Evolutionary conservation across 495 filamentous ascomycete species (phyloP), one percentile per base, ranked within the genome.

Genomic region (Coniosporium apollinis): DNA sequence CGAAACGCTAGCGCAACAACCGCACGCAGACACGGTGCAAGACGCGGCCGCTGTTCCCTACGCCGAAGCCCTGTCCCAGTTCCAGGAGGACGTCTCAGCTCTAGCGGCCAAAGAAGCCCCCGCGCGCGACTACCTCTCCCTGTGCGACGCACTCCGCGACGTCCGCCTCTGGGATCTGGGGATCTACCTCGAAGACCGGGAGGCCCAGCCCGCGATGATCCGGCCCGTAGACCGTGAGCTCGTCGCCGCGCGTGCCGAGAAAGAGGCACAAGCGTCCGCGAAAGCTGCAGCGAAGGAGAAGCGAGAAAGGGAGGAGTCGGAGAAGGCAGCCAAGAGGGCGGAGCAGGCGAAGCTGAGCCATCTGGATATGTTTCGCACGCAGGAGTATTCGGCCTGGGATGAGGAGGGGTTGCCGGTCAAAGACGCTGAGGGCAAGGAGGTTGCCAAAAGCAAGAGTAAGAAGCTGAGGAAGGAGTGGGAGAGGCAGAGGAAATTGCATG

Each of bases 391-490:
- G 31, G 79, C 66, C 30, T 96, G 85, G 85, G 85, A 94, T 58
- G 74, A 65, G 2, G 75, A 94, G 10, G 89, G 89, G 1, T 37
- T 96, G 30, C 89, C 89, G 7, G 79, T 69, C 3, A 79, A 70
- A 54, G 70, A 82, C 51, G 65, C 64, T 11, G 70, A 74, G 18
- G 89, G 85, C 1, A 70, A 70, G 44, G 83, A 91, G 49, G 59
- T 97, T 18, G 66, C 82, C 16, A 97, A 94, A 66, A 77, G 66
- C 37, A 66, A 69, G 45, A 39, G 40, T 22, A 97, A 94, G 68
- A 91, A 83, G 68, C 52, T 96, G 22, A 74, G 59, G 60, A 96
- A 96, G 64, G 81, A 82, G 19, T 92, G 82, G 83, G 82, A 92
- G 50, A 73, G 62, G 53, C 89, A 94, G 64, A 91, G 79, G 67